These are phyloP conservation scores for Trypanosoma lewisi DNA, from an alignment of 208 protist species.

Conservation along the genomic window DNA sequence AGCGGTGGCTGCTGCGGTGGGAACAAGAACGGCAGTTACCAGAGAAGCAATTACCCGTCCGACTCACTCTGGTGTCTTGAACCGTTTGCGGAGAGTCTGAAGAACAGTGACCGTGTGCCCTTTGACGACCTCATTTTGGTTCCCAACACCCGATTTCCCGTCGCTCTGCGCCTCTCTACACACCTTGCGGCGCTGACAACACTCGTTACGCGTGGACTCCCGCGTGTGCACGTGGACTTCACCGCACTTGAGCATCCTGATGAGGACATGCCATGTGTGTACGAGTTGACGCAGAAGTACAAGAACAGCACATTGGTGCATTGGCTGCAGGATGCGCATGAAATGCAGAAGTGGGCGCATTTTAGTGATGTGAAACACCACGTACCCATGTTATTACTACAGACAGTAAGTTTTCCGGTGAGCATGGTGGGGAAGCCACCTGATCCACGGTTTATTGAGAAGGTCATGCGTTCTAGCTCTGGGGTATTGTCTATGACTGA, in stretches of 20 bases:
- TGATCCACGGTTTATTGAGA: slow-evolving; percentile 10
- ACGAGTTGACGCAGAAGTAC: slow-evolving; percentile 73
- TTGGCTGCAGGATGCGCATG: slow-evolving; percentile 86
- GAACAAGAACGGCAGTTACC: background rate
- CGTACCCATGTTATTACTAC: slow-evolving; percentile 75
- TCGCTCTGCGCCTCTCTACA: slow-evolving; percentile 68
- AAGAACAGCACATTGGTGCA: slow-evolving; percentile 79
- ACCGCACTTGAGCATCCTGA: slow-evolving; percentile 86
- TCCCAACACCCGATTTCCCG: slow-evolving; percentile 84
- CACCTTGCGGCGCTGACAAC: slow-evolving; percentile 82
- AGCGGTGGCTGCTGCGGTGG: background rate
- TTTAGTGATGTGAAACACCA: slow-evolving; percentile 61
- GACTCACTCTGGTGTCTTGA: slow-evolving; percentile 61
- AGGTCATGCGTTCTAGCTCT: background rate
- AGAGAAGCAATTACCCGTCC: background rate
- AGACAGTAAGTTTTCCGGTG: slow-evolving; percentile 62
- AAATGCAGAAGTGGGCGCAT: slow-evolving; percentile 84
- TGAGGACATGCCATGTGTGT: slow-evolving; percentile 79
- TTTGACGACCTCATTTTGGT: slow-evolving; percentile 88
- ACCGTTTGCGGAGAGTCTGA: slow-evolving; percentile 58
- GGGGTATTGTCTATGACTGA: background rate
- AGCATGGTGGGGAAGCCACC: slow-evolving; percentile 23
- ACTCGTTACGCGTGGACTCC: slow-evolving; percentile 66
- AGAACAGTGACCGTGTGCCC: slow-evolving; percentile 61
- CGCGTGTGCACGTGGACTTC: slow-evolving; percentile 84